phyloP scores from a whole-genome alignment of 192 early-diverging fungal genomes.

The Radiomyces spectabilis region DNA sequence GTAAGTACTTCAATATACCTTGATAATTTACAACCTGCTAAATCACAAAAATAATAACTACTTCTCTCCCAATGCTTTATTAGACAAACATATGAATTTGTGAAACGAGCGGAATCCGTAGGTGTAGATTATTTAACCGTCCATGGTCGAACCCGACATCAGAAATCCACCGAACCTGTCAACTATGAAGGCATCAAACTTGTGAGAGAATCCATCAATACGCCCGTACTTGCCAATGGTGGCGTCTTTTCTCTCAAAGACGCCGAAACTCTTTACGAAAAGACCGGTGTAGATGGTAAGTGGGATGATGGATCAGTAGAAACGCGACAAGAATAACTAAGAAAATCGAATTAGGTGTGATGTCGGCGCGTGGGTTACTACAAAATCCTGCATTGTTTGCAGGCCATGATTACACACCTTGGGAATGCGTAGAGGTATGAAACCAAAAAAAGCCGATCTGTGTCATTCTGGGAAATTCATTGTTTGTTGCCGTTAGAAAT shows the following conservation, averaged over 20 bases:
- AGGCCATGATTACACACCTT: constrained; percentile 69
- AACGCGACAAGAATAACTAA: background rate
- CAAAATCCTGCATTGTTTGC: constrained; percentile 93
- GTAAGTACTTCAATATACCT: constrained; percentile 23
- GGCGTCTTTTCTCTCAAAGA: constrained; percentile 69
- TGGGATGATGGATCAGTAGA: background rate
- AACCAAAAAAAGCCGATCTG: background rate
- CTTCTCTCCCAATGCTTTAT: constrained; percentile 3
- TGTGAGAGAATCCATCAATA: constrained; percentile 68
- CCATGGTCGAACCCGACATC: constrained; percentile 80
- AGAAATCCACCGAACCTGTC: constrained; percentile 76
- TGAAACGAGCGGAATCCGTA: constrained; percentile 71
- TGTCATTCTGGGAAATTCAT: background rate
- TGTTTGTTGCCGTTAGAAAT: constrained; percentile 35
- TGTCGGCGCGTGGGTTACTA: constrained; percentile 87
- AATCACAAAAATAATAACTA: background rate
- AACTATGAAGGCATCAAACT: constrained; percentile 76
- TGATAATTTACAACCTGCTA: too few relatives aligned
- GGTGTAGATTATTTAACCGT: constrained; percentile 88
- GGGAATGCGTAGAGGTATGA: constrained; percentile 62
- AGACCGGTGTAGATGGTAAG: constrained; percentile 73
- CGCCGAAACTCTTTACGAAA: constrained; percentile 64
- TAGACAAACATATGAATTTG: constrained; percentile 79
- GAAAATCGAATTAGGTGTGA: constrained; percentile 46
- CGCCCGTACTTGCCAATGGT: constrained; percentile 89